A percentile compares a stretch with the other conserved stretches of the same genome.
phyloP scores from a whole-genome alignment of 2,329 filamentous ascomycete species.

The Macroventuria anomochaeta region DNA sequence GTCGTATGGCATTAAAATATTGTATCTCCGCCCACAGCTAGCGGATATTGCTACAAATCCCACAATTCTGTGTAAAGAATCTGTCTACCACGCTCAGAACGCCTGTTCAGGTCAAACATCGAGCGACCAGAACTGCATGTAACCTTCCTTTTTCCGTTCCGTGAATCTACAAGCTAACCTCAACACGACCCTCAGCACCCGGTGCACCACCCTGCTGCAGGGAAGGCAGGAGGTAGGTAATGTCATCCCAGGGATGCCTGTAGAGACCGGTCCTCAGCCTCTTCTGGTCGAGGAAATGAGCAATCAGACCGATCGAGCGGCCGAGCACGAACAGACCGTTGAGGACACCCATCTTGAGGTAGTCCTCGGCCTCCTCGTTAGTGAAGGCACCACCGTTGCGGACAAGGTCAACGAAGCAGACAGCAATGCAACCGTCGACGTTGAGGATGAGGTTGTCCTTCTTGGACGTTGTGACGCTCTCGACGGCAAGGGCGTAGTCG shows the following conservation, averaged over 20 bases:
- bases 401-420: conserved; percentile 97
- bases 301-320: conserved; percentile 97
- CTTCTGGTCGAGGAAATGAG: conserved; percentile 99
- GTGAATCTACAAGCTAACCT: conserved; percentile 48
- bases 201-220: conserved; percentile 46
- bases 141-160: conserved; percentile 33
- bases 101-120: conserved; percentile 35
- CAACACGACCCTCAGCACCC: conserved; percentile 51
- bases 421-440: conserved; percentile 96
- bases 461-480: conserved; percentile 98
- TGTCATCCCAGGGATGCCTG: conserved; percentile 85
- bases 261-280: conserved; percentile 96
- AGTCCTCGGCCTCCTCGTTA: conserved; percentile 95
- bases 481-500: conserved; percentile 97
- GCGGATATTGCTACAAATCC: conserved; percentile 43
- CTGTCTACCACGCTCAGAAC: conserved; percentile 43
- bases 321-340: conserved; percentile 99
- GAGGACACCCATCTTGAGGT: conserved; percentile 98
- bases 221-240: conserved; percentile 51
- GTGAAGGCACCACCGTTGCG: conserved; percentile 98
- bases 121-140: conserved; percentile 36
- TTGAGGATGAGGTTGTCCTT: conserved; percentile 99
- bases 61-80: conserved; percentile 29
- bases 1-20: conserved; percentile 42
- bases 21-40: conserved; percentile 39